Percentiles rank a stretch among this genome's conserved stretches.
phyloP scores from a whole-genome alignment of 352 stramenopile species.

The Globisporangium perplexum region DNA sequence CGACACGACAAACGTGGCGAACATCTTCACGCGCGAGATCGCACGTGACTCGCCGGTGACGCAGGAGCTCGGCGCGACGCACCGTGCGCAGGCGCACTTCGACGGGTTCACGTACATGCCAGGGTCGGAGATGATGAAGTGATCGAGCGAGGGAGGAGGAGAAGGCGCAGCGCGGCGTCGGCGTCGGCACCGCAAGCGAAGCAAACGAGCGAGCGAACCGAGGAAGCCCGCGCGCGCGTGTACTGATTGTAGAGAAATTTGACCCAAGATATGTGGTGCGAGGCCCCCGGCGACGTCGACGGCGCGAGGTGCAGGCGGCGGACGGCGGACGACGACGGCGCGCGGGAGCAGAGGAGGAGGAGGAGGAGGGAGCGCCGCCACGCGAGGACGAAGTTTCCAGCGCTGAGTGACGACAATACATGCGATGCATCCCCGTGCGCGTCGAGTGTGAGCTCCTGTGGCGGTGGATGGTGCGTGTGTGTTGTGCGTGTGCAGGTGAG shows the following conservation, averaged over 20 bases:
- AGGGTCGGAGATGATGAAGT: conserved; percentile 43
- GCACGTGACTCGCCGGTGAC: conserved; percentile 86
- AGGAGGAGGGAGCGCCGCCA: neutral
- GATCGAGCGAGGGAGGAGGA: neutral
- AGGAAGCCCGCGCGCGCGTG: neutral
- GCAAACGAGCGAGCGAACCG: neutral
- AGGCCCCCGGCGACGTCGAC: neutral
- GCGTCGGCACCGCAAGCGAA: neutral
- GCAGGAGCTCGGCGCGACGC: conserved; percentile 75
- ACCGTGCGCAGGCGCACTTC: conserved; percentile 86
- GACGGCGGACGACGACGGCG: neutral
- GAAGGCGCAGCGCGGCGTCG: too few relatives aligned
- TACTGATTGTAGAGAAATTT: conserved; percentile 1
- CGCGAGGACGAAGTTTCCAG: neutral
- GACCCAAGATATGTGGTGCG: neutral
- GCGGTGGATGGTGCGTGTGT: too few relatives aligned
- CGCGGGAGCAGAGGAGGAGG: neutral
- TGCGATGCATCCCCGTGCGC: neutral
- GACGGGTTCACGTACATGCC: conserved; percentile 93
- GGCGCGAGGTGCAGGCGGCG: neutral
- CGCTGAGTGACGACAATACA: neutral
- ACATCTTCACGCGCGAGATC: conserved; percentile 83
- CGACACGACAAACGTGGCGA: conserved; percentile 84
- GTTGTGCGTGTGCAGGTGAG: too few relatives aligned
- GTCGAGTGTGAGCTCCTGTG: neutral